These are phyloP conservation scores for Penicillium olsonii DNA, from an alignment of 2,329 filamentous ascomycete genomes.

Conservation along the genomic window DNA sequence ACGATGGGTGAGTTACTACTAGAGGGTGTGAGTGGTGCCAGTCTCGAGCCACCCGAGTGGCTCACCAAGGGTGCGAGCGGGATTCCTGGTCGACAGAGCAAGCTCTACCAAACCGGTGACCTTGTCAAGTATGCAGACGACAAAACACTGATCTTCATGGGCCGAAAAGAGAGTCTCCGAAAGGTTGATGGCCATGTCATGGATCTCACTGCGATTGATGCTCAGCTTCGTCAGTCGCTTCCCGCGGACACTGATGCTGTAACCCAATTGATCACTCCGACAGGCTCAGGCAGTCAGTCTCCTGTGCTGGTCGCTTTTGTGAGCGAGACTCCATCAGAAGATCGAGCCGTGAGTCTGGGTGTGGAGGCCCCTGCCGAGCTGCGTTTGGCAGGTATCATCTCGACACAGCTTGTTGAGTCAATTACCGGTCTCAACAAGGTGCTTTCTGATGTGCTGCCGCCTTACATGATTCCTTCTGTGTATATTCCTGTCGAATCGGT, in stretches of 20 bases:
- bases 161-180: constrained; percentile 11
- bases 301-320: constrained; percentile 9
- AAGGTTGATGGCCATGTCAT: constrained; percentile 12
- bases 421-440: constrained; percentile 9
- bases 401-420: constrained; percentile 2
- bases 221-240: constrained; percentile 8
- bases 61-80: background rate
- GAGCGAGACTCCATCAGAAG: constrained; percentile 1
- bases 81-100: background rate
- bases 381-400: constrained; percentile 2
- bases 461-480: constrained; percentile 13
- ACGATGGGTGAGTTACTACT: constrained; percentile 9
- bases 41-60: constrained; percentile 5
- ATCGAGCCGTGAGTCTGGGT: constrained; percentile 7
- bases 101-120: constrained; percentile 11
- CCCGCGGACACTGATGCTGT: constrained; percentile 1
- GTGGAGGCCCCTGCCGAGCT: background rate
- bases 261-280: constrained; percentile 8
- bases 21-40: constrained; percentile 4
- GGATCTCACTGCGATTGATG: constrained; percentile 11
- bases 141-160: constrained; percentile 8
- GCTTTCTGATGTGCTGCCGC: constrained; percentile 9
- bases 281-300: constrained; percentile 1
- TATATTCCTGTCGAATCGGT: constrained; percentile 8
- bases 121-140: constrained; percentile 11